Percentiles rank a stretch among this genome's conserved stretches.
Evolutionary conservation across 441 rosid species (phyloP).

Genomic region (Erysimum cheiri): DNA sequence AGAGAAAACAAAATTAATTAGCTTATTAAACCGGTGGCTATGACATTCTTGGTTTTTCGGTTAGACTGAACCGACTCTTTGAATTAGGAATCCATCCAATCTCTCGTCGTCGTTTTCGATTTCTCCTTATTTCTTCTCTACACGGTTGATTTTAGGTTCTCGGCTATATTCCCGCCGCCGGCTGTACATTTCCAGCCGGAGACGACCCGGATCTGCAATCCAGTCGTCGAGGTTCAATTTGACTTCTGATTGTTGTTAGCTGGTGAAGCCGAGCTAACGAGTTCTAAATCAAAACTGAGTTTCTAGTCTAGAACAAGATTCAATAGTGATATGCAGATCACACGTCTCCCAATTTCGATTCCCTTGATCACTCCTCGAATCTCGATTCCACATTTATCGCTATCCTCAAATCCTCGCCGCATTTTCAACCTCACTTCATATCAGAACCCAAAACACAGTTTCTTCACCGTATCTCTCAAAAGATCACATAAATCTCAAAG

Average conservation of each 20-base stretch:
- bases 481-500: conserved; percentile 44
- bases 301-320: neutral
- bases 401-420: conserved; percentile 30
- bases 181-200: conserved; percentile 9
- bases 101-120: neutral
- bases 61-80: conserved; percentile 14
- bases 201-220: neutral
- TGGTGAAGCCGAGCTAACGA: conserved; percentile 13
- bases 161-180: conserved; percentile 10
- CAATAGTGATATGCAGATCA: conserved; percentile 40
- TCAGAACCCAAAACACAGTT: conserved; percentile 4
- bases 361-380: conserved; percentile 23
- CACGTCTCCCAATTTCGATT: conserved; percentile 19
- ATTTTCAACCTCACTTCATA: neutral
- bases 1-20: neutral
- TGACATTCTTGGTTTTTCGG: neutral
- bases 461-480: conserved; percentile 15
- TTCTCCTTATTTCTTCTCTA: neutral
- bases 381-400: neutral
- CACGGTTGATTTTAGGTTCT: conserved; percentile 1
- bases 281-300: neutral
- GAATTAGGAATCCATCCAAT: conserved; percentile 12
- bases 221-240: neutral
- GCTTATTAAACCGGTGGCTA: neutral
- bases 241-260: neutral